Conservation (phyloP, 1,284 basidiomycete genomes). For the Pseudozyma sp. region DNA sequence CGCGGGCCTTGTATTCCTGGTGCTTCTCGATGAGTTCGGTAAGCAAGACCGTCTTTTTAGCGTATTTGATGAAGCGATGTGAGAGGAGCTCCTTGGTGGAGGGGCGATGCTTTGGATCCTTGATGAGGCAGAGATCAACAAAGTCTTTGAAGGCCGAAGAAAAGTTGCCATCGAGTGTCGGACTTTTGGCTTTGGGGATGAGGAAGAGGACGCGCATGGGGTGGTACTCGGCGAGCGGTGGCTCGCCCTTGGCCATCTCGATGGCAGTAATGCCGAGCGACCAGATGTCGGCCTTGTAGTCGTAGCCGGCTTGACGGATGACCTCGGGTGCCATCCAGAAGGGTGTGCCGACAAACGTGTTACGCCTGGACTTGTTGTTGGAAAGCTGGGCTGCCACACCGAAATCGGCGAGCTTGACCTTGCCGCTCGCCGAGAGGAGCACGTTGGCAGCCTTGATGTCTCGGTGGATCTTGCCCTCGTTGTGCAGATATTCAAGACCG, state of each 20-base stretch:
- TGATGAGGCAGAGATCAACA: constrained; percentile 87
- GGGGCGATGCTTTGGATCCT: constrained; percentile 88
- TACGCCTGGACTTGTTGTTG: constrained; percentile 81
- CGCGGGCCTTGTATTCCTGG: constrained; percentile 65
- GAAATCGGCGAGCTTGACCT: constrained; percentile 97
- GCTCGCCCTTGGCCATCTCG: constrained; percentile 71
- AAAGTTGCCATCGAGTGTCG: constrained; percentile 86
- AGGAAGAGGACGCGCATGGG: constrained; percentile 71
- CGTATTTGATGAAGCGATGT: constrained; percentile 88
- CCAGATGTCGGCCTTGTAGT: constrained; percentile 71
- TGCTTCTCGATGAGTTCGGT: constrained; percentile 81
- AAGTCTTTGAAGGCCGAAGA: constrained; percentile 91
- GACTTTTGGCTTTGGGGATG: constrained; percentile 79
- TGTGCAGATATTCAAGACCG: constrained; percentile 95
- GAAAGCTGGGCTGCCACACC: constrained; percentile 90
- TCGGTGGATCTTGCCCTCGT: constrained; percentile 93
- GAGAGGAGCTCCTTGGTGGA: constrained; percentile 89
- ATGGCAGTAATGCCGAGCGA: constrained; percentile 70
- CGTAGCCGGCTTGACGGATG: constrained; percentile 88
- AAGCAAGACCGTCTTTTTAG: constrained; percentile 80
- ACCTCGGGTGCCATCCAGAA: constrained; percentile 99
- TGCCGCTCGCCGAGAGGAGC: constrained; percentile 86
- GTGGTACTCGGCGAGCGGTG: constrained; percentile 71
- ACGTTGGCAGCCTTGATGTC: constrained; percentile 99
- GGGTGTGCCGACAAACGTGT: constrained; percentile 90